Percentiles rank a stretch among this genome's conserved stretches.
Evolutionary conservation across 2,329 filamentous ascomycete species (phyloP).

Genomic region (Nemania abortiva): DNA sequence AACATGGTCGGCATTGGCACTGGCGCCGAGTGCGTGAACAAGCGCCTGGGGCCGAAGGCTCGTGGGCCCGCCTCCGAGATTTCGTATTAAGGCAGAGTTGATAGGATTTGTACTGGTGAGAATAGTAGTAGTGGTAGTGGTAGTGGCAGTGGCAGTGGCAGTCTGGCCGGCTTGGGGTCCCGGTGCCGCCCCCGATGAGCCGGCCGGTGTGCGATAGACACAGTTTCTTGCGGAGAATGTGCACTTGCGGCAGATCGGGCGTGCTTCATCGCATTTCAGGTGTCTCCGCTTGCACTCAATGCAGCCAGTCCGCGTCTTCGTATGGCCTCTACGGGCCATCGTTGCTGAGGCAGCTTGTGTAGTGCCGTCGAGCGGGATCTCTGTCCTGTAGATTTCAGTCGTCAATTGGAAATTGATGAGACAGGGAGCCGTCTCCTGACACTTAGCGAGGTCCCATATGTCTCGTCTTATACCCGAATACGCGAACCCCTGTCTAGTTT

Average conservation of each 20-base stretch:
- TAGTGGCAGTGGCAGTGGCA: too few relatives aligned
- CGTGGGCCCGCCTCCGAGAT: background rate
- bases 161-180: background rate
- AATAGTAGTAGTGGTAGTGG: background rate
- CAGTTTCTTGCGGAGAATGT: conserved; percentile 1
- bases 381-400: background rate
- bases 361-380: background rate
- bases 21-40: background rate
- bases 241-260: background rate
- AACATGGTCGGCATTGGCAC: background rate
- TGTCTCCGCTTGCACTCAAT: background rate
- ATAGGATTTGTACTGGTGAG: background rate
- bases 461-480: background rate
- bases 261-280: background rate
- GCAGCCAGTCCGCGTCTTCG: conserved; percentile 1
- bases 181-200: background rate
- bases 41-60: background rate
- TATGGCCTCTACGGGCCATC: conserved; percentile 1
- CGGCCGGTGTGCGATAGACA: background rate
- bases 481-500: conserved; percentile 1
- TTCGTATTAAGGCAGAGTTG: background rate
- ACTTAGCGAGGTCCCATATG: background rate
- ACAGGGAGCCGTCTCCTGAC: background rate
- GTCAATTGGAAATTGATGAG: background rate
- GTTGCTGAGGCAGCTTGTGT: background rate